A percentile compares a stretch with the other conserved stretches of the same genome.
phyloP scores from a whole-genome alignment of 2,329 filamentous ascomycete species.

The Penicillium nordicum region DNA sequence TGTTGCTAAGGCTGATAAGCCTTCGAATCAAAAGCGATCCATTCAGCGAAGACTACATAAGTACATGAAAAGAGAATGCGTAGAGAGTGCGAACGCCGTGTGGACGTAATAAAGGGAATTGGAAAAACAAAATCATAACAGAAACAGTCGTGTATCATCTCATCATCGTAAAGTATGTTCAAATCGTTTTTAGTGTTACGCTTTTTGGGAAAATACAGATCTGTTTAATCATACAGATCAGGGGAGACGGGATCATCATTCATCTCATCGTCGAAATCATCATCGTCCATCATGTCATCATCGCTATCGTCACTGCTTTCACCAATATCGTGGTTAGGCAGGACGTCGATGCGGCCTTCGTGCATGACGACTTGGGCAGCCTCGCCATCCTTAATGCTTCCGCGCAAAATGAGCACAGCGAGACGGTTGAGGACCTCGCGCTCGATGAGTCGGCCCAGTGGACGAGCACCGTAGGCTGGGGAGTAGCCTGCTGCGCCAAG shows the following conservation, averaged over 20 bases:
- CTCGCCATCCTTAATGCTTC: conserved; percentile 82
- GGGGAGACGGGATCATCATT: conserved; percentile 56
- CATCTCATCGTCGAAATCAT: conserved; percentile 71
- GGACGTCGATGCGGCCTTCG: conserved; percentile 73
- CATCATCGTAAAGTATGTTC: not conserved
- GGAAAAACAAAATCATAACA: not conserved
- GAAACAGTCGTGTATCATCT: not conserved
- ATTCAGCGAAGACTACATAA: not conserved
- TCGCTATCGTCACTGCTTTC: conserved; percentile 51
- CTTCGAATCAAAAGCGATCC: not conserved
- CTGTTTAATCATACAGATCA: conserved; percentile 54
- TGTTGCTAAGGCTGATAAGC: not conserved
- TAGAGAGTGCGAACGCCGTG: not conserved
- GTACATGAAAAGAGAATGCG: not conserved
- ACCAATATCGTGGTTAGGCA: conserved; percentile 71
- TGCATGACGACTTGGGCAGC: conserved; percentile 72
- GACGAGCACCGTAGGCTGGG: conserved; percentile 89
- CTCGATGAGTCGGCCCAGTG: conserved; percentile 85
- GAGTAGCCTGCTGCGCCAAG: conserved; percentile 89
- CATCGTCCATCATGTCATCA: conserved; percentile 70
- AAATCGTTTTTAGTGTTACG: not conserved
- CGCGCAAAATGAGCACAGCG: conserved; percentile 84
- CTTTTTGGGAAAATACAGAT: not conserved
- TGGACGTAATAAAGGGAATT: not conserved
- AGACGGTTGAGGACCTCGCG: conserved; percentile 94